Evolutionary conservation across 2,329 filamentous ascomycete genomes (phyloP), one percentile per base, ranked within the genome.

Genomic region (Metarhizium sp.): DNA sequence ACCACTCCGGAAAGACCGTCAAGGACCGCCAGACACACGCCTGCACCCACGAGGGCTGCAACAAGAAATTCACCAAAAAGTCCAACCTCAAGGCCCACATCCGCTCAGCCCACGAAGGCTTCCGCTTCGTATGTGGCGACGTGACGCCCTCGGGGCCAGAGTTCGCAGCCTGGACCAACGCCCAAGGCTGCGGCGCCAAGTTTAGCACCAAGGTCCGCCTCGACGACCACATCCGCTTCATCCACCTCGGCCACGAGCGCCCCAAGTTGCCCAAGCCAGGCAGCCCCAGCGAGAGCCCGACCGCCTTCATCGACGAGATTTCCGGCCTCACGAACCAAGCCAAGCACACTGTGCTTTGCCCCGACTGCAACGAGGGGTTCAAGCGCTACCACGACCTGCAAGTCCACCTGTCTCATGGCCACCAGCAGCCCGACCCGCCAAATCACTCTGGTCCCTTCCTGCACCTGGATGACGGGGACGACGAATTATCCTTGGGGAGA

Each of bases 71-170:
- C 70, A 92, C 89, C 18, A 88, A 87, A 66, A 84, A 81, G 58
- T 86, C 87, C n/a, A 96, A 96, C 63, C 77, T 95, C 52, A 88
- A 86, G 16, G 82, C 85, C 0, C 92, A 97, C 66, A 76, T 92
- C 54, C 85, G 86, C 56, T 85, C 82, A 11, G 85, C 86, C 0
- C 92, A 96, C 66, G 80, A 90, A 60, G 86, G 89, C 18, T 75
- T 84, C 60, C 84, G 84, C 10, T 96, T 89, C 65, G 76, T 89
- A n/a, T 96, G 92, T 64, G 89, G 89, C 16, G 72, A 85, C 50
- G 79, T 84, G 11, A 82, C 87, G 61, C 72, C 91, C 1, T 74
- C 72, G 8, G 67, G 72, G 5, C 75, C 75, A 7, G 82, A 82
- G 48, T 72, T 94, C 2, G 70, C 73, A 10, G 75, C 70, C 6